phyloP scores from a whole-genome alignment of 2,329 filamentous ascomycete species.

The Metarhizium robertsii region DNA sequence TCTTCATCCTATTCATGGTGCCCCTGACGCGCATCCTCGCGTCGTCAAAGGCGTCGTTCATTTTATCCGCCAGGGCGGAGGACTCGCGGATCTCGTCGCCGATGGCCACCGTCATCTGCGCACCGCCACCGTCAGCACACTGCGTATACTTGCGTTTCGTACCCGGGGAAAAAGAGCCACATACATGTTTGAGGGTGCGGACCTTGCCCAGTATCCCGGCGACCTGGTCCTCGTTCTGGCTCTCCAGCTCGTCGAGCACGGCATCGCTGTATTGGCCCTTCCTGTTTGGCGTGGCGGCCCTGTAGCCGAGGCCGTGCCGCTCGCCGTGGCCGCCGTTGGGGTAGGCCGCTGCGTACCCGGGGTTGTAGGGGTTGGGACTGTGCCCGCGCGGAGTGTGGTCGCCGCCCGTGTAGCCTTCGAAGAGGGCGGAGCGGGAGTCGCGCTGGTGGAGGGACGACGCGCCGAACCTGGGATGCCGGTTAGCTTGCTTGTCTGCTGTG shows the following conservation, averaged over 20 bases:
- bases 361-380: not conserved
- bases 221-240: conserved; percentile 86
- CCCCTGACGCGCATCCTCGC: conserved; percentile 72
- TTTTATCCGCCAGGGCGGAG: conserved; percentile 79
- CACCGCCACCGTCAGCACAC: not conserved
- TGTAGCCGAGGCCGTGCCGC: conserved; percentile 10
- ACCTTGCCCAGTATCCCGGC: conserved; percentile 90
- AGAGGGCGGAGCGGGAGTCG: conserved; percentile 62
- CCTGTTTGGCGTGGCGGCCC: conserved; percentile 57
- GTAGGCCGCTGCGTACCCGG: not conserved
- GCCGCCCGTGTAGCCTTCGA: conserved; percentile 47
- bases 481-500: not conserved
- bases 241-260: conserved; percentile 86
- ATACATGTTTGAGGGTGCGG: conserved; percentile 76
- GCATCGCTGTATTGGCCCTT: conserved; percentile 90
- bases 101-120: conserved; percentile 79
- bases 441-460: conserved; percentile 63
- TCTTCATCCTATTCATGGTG: conserved; percentile 94
- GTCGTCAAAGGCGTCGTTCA: conserved; percentile 90
- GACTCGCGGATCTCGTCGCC: conserved; percentile 92
- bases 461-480: conserved; percentile 44
- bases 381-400: not conserved
- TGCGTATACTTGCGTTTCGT: not conserved
- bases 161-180: conserved; percentile 21
- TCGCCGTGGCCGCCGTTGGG: not conserved